Conservation (phyloP, 805 yeast genomes). For the Candida michaelii region DNA sequence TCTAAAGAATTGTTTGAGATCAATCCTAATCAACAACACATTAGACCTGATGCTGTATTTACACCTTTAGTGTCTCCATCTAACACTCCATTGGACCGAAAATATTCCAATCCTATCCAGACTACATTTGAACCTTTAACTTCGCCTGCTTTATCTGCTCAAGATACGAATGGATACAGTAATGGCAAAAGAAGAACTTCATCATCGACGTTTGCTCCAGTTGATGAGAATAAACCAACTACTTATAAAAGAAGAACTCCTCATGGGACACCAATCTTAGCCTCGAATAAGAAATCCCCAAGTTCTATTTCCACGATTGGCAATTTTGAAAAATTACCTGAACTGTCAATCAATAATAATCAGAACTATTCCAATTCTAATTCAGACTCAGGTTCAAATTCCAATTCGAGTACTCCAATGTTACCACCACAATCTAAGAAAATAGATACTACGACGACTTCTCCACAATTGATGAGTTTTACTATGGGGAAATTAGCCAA, state of each 20-base stretch:
- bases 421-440: constrained; percentile 38
- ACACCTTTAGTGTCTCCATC: constrained; percentile 80
- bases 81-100: constrained; percentile 58
- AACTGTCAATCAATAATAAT: constrained; percentile 14
- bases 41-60: constrained; percentile 61
- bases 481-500: constrained; percentile 47
- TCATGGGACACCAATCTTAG: constrained; percentile 41
- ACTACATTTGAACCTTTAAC: constrained; percentile 54
- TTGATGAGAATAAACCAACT: constrained; percentile 23
- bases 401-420: constrained; percentile 28
- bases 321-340: constrained; percentile 31
- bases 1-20: constrained; percentile 14
- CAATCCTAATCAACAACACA: constrained; percentile 26
- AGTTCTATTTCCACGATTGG: background rate
- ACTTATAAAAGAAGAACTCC: constrained; percentile 42
- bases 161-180: constrained; percentile 7
- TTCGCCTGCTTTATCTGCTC: constrained; percentile 65
- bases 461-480: constrained; percentile 45
- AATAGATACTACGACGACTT: constrained; percentile 13
- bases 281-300: constrained; percentile 11
- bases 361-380: constrained; percentile 1
- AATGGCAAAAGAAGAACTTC: constrained; percentile 29
- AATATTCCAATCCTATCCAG: constrained; percentile 23
- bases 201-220: constrained; percentile 30
- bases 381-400: constrained; percentile 4